Conservation (phyloP, 2,329 filamentous ascomycete species). For the Myriosclerotinia curreyana region DNA sequence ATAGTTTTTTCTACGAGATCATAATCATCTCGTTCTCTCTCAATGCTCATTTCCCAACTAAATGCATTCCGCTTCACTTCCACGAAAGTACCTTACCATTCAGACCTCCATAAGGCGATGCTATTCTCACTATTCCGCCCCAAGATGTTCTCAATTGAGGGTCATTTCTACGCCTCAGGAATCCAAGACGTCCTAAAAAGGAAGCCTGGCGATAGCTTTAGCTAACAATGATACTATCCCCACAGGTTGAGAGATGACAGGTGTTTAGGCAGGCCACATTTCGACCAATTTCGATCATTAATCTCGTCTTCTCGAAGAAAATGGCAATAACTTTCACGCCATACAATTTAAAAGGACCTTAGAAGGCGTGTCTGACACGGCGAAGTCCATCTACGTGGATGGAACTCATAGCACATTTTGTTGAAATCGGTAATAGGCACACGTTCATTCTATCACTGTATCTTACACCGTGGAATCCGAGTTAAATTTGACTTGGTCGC, state of each 20-base stretch:
- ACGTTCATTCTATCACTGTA: not conserved
- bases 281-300: not conserved
- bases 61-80: not conserved
- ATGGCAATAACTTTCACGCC: constrained; percentile 1
- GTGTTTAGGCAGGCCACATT: not conserved
- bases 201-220: not conserved
- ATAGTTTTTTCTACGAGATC: not conserved
- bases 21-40: not conserved
- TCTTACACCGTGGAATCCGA: not conserved
- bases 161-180: not conserved
- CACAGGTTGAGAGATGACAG: not conserved
- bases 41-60: not conserved
- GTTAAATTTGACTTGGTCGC: not conserved
- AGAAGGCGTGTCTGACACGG: constrained; percentile 4
- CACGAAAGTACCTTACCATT: not conserved
- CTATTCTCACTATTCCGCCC: constrained; percentile 4
- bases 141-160: not conserved
- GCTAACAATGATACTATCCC: not conserved
- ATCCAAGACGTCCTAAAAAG: not conserved
- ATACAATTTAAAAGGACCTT: not conserved
- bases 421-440: not conserved
- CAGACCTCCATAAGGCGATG: not conserved
- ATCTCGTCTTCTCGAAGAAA: not conserved
- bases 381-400: not conserved
- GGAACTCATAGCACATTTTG: not conserved